phyloP scores from a whole-genome alignment of 2,329 filamentous ascomycete genomes.

The Pseudogymnoascus sp. region DNA sequence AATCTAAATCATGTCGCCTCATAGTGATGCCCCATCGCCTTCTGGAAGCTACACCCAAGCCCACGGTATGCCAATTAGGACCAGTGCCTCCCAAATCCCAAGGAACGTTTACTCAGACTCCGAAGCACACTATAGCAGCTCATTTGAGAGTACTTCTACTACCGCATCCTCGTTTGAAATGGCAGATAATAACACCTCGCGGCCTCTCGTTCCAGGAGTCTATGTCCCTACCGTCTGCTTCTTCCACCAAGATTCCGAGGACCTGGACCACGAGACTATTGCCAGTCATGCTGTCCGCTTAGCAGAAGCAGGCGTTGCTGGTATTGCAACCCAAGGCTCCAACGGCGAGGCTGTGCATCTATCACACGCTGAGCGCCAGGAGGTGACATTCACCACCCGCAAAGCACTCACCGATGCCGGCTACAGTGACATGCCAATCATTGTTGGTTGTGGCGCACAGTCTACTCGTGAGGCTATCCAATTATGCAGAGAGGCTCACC shows the following conservation, averaged over 20 bases:
- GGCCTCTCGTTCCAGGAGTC: constrained; percentile 44
- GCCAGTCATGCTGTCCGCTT: constrained; percentile 42
- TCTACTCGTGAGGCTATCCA: constrained; percentile 59
- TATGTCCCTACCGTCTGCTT: constrained; percentile 71
- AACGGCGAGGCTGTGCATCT: constrained; percentile 61
- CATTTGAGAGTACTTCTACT: constrained; percentile 31
- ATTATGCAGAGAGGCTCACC: constrained; percentile 53
- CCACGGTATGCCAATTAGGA: constrained; percentile 3
- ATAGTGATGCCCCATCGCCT: constrained; percentile 41
- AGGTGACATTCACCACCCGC: constrained; percentile 51
- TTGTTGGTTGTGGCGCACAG: constrained; percentile 59
- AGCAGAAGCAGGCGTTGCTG: constrained; percentile 48
- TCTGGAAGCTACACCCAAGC: constrained; percentile 36
- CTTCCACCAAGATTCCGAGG: constrained; percentile 57
- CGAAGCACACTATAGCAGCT: constrained; percentile 22
- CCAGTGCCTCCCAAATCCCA: neutral
- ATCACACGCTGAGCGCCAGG: constrained; percentile 51
- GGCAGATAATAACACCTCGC: constrained; percentile 27
- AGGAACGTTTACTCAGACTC: constrained; percentile 28
- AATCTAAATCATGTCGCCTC: constrained; percentile 34
- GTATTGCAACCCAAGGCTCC: constrained; percentile 52
- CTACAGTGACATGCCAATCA: constrained; percentile 49
- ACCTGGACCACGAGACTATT: constrained; percentile 54
- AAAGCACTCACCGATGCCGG: constrained; percentile 51
- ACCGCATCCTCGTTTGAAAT: constrained; percentile 32